Evolutionary conservation across 2,329 filamentous ascomycete genomes (phyloP).

Genomic region (Sclerotinia nivalis): DNA sequence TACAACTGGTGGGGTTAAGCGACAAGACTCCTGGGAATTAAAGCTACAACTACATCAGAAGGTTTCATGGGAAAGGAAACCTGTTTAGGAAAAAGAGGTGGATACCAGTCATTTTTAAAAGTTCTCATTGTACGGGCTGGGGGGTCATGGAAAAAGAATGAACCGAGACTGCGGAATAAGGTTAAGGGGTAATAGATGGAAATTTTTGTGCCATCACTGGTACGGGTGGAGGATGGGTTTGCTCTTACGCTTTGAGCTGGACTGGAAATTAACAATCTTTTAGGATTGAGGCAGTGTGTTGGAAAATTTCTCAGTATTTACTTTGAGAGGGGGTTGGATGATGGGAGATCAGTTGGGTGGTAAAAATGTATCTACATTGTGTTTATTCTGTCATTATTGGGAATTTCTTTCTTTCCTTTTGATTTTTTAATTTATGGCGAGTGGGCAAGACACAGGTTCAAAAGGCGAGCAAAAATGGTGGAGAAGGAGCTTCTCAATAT

Average conservation of each 20-base stretch:
- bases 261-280: slow-evolving; percentile 1
- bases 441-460: background rate
- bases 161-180: background rate
- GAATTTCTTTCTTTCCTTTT: slow-evolving; percentile 2
- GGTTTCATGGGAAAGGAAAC: background rate
- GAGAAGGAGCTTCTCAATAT: background rate
- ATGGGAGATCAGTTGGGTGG: background rate
- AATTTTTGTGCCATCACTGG: slow-evolving; percentile 5
- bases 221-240: background rate
- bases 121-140: background rate
- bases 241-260: background rate
- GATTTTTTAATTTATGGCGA: background rate
- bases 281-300: slow-evolving; percentile 1
- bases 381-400: slow-evolving; percentile 14
- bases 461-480: background rate
- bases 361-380: slow-evolving; percentile 3
- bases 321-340: background rate
- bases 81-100: background rate
- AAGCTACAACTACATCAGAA: background rate
- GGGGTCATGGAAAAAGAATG: background rate
- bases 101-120: background rate
- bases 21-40: background rate
- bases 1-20: background rate
- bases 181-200: background rate
- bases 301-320: background rate